phyloP scores from a whole-genome alignment of 1,139 yeast species.

The Sugiyamaella xylanicola region DNA sequence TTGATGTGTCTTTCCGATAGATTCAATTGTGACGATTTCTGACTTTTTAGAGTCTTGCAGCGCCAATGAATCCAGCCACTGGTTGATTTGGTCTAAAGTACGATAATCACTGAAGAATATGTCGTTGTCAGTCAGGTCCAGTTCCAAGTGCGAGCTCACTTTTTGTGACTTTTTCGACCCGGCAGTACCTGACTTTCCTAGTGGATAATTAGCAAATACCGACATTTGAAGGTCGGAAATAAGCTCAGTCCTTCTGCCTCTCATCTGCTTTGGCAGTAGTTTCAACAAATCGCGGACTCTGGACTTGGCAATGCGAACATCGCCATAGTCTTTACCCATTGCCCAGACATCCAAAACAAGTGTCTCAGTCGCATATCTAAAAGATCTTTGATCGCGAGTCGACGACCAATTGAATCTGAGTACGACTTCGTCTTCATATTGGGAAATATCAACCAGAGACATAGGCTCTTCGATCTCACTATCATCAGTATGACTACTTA shows the following conservation, averaged over 20 bases:
- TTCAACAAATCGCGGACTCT: slow-evolving; percentile 36
- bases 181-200: slow-evolving; percentile 17
- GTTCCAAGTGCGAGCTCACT: not conserved
- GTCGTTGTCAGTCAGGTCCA: slow-evolving; percentile 1
- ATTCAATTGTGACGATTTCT: slow-evolving; percentile 56
- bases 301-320: slow-evolving; percentile 35
- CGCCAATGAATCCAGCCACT: slow-evolving; percentile 60
- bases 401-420: slow-evolving; percentile 47
- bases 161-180: not conserved
- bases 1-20: slow-evolving; percentile 74
- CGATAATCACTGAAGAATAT: slow-evolving; percentile 70
- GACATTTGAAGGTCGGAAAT: slow-evolving; percentile 40
- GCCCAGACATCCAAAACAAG: slow-evolving; percentile 46
- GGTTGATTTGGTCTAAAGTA: slow-evolving; percentile 64
- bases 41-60: slow-evolving; percentile 43
- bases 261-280: slow-evolving; percentile 38
- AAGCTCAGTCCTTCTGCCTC: slow-evolving; percentile 31
- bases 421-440: slow-evolving; percentile 56
- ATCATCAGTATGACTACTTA: slow-evolving; percentile 1
- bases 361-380: slow-evolving; percentile 38
- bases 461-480: slow-evolving; percentile 10
- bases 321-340: slow-evolving; percentile 33
- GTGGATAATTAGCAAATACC: slow-evolving; percentile 36
- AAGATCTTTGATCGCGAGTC: slow-evolving; percentile 32
- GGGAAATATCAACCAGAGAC: slow-evolving; percentile 35